Conservation (phyloP, 2,329 filamentous ascomycete species). For the Fusarium sp. region DNA sequence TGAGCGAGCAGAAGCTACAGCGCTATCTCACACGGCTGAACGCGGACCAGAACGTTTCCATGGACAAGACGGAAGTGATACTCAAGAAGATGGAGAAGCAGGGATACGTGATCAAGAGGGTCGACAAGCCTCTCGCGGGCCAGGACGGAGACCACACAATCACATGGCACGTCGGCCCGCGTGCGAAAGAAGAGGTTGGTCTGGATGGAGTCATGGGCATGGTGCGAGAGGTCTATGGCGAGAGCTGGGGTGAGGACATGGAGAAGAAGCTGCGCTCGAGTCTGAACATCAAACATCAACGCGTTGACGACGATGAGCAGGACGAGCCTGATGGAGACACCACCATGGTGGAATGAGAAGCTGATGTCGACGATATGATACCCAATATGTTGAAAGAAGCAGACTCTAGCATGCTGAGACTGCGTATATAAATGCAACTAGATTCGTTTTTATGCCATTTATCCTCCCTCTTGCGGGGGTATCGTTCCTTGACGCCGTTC, state of each 20-base stretch:
- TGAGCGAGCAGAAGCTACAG: slow-evolving; percentile 83
- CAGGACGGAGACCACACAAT: slow-evolving; percentile 78
- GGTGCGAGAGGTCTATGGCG: slow-evolving; percentile 71
- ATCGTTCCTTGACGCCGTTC: slow-evolving; percentile 43
- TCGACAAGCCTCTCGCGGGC: slow-evolving; percentile 68
- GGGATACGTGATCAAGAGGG: slow-evolving; percentile 82
- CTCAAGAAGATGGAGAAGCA: slow-evolving; percentile 82
- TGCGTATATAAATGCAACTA: background rate
- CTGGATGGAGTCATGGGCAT: slow-evolving; percentile 80
- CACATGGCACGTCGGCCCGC: slow-evolving; percentile 86
- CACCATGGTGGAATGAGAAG: background rate
- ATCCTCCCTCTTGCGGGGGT: slow-evolving; percentile 32
- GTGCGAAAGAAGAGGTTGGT: slow-evolving; percentile 87
- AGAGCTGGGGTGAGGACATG: slow-evolving; percentile 62
- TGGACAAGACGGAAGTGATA: slow-evolving; percentile 80
- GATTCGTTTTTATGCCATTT: slow-evolving; percentile 4
- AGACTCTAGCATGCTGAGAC: background rate
- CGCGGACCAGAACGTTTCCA: slow-evolving; percentile 78
- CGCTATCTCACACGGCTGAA: slow-evolving; percentile 81
- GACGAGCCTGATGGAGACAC: slow-evolving; percentile 33
- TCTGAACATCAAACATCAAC: slow-evolving; percentile 62
- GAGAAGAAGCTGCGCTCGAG: slow-evolving; percentile 72
- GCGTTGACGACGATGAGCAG: slow-evolving; percentile 40
- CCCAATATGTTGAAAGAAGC: slow-evolving; percentile 18
- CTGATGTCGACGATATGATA: slow-evolving; percentile 32